These are phyloP conservation scores for Leishmania mexicana DNA, from an alignment of 208 protist species.

Conservation along the genomic window DNA sequence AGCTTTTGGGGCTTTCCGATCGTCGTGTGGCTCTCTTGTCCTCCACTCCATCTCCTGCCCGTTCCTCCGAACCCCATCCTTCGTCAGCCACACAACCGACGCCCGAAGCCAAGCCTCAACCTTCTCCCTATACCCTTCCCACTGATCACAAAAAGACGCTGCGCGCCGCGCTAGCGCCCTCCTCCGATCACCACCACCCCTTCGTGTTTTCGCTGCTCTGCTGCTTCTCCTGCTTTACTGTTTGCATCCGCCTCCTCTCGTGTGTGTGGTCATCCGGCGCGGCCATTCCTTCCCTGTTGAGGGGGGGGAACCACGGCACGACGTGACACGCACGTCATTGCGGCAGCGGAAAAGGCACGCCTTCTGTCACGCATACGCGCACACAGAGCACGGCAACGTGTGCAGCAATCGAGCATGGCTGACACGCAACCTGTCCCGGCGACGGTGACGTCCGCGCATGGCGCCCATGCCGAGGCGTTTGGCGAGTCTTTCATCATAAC, in stretches of 20 bases:
- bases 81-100: neutral
- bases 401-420: constrained; percentile 4
- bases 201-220: neutral
- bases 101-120: neutral
- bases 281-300: neutral
- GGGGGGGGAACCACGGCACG: neutral
- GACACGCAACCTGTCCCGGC: constrained; percentile 9
- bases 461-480: constrained; percentile 54
- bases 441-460: constrained; percentile 8
- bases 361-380: neutral
- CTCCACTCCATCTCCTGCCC: neutral
- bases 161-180: neutral
- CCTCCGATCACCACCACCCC: neutral
- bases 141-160: neutral
- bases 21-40: neutral
- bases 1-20: neutral
- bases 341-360: neutral
- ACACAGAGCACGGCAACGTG: neutral
- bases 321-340: neutral
- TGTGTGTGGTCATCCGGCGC: neutral
- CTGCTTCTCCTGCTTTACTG: neutral
- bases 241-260: neutral
- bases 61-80: neutral
- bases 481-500: constrained; percentile 58
- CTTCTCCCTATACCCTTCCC: neutral